Conservation (phyloP, 1,284 basidiomycete species). For the Marasmius sp. region DNA sequence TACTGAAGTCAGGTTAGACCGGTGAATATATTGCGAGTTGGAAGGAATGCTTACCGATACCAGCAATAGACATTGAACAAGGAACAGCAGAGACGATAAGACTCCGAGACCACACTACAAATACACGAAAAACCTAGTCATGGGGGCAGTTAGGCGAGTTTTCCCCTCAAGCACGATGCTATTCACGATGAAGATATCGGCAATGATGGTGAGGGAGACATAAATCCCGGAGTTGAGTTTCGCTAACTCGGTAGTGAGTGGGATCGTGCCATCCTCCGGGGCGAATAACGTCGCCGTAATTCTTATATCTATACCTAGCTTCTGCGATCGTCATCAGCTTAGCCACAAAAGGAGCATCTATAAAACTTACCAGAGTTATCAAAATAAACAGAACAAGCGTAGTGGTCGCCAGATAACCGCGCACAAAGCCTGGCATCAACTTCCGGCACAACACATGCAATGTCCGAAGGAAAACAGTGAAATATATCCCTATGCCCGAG, state of each 20-base stretch:
- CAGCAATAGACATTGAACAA: conserved; percentile 1
- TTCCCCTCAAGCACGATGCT: not conserved
- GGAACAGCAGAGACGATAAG: not conserved
- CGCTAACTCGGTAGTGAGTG: conserved; percentile 4
- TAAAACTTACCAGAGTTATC: conserved; percentile 7
- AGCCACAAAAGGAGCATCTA: not conserved
- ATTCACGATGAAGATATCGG: conserved; percentile 11
- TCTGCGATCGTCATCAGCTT: not conserved
- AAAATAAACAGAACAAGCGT: conserved; percentile 8
- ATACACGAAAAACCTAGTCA: conserved; percentile 7
- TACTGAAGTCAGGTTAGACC: not conserved
- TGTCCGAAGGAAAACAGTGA: conserved; percentile 1
- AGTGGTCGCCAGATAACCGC: not conserved
- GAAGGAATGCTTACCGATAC: not conserved
- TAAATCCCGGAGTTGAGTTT: conserved; percentile 11
- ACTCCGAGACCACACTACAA: conserved; percentile 1
- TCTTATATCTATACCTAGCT: conserved; percentile 10
- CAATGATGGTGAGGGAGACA: conserved; percentile 10
- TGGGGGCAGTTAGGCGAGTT: not conserved
- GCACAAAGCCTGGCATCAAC: conserved; percentile 2
- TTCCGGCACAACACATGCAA: not conserved
- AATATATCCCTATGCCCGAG: conserved; percentile 3
- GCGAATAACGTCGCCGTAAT: conserved; percentile 8
- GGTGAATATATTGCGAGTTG: not conserved
- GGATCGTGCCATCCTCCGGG: conserved; percentile 7